Evolutionary conservation across 306 rosid genomes (phyloP).

Genomic region (Albizia julibrissin): DNA sequence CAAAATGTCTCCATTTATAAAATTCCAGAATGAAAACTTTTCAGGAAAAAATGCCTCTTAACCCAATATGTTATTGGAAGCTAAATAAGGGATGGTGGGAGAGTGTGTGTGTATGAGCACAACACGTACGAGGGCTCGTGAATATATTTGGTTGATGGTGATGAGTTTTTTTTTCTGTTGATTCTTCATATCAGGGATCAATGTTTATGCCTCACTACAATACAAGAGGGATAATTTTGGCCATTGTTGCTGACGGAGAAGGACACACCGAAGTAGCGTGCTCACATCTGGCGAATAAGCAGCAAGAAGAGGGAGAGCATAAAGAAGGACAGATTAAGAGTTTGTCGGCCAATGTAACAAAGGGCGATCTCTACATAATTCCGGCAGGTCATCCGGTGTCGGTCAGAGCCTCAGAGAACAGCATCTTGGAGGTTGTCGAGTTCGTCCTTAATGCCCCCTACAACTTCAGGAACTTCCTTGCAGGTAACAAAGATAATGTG

Average conservation of each 20-base stretch:
- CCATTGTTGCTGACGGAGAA: conserved; percentile 19
- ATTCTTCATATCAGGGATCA: conserved; percentile 25
- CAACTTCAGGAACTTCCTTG: conserved; percentile 50
- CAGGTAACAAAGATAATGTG: conserved; percentile 45
- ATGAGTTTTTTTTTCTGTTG: too few species aligned
- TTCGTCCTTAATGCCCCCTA: conserved; percentile 46
- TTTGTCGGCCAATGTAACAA: conserved; percentile 18
- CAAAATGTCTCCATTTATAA: too few species aligned
- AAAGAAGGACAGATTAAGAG: conserved; percentile 8
- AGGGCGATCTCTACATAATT: conserved; percentile 28
- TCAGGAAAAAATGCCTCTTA: too few species aligned
- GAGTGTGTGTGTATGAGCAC: neutral
- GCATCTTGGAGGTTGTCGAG: conserved; percentile 16
- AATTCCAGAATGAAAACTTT: too few species aligned
- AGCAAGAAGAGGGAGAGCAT: neutral
- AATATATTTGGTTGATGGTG: neutral
- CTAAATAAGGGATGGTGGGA: too few species aligned
- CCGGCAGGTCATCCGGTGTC: conserved; percentile 50
- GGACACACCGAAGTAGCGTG: conserved; percentile 27
- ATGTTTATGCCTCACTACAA: conserved; percentile 35
- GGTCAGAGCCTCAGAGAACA: conserved; percentile 21
- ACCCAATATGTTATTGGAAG: too few species aligned
- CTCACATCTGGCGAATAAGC: neutral
- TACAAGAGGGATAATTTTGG: conserved; percentile 13
- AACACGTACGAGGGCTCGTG: neutral